Evolutionary conservation across 129 eudicot genomes (phyloP), one percentile per base, ranked within the genome.

Genomic region (Artemisia argyi): DNA sequence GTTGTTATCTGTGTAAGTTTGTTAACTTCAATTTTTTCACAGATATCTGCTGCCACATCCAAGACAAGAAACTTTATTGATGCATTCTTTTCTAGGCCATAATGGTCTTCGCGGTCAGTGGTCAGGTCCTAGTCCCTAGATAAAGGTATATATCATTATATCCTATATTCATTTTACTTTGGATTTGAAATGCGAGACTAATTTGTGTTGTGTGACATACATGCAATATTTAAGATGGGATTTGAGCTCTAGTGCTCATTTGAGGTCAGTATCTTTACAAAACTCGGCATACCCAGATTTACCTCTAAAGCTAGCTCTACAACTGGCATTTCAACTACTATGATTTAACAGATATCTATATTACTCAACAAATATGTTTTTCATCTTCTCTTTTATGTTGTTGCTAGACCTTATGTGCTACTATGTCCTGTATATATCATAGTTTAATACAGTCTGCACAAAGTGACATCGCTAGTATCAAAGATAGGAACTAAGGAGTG

Each of bases 221-320:
- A 91, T 94, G 70, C 82, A 79, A 52, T 94, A 94, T 86, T 97
- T 96, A 65, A 74, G 83, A 58, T 75, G 84, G 5, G 93, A 86
- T 72, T 72, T 83, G 51, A 74, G 80, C 61, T 71, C 91, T 11
- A 65, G 61, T 72, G 93, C 88, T 65, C 73, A 78, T 75, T 75
- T 75, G 72, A 85, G 98, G 97, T 89, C 66, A 73, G 83, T 60
- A 55, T 62, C 56, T 54, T 59, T 65, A 20, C 22, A 20, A 7
- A 63, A 11, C 2, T 69, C 0, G 22, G 17, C 28, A n/a, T 56
- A 18, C 42, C 50, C 50, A 20, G 51, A 5, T 13, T 15, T 32
- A 32, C 47, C 2, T 10, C 55, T 6, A n/a, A 39, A 42, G 69
- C 51, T 51, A 50, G 15, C 8, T 17, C 2, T 24, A 9, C 17